Evolutionary conservation across 495 filamentous ascomycete genomes (phyloP), one percentile per base, ranked within the genome.

Genomic region (Tetracladium setigerum): DNA sequence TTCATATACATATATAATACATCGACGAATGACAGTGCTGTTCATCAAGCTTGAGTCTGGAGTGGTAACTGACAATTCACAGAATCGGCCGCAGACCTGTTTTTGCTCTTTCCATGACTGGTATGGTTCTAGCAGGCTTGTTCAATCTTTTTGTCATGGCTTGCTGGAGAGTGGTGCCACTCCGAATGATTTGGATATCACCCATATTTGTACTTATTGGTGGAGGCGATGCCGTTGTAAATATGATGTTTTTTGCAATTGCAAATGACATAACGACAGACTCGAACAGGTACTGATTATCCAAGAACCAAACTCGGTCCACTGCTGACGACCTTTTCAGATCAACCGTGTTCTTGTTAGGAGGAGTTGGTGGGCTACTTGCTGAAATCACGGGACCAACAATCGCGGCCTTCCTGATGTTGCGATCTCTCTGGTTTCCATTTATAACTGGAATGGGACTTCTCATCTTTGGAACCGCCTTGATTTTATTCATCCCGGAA

Each of bases 211-310:
- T 69, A 52, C 44, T 81, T 13, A 56, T 76, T 19, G 78, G 79
- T 4, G 79, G 79, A 32, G 77, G 77, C 0, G 62, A 67, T 3
- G 69, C 74, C 4, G 71, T 78, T 6, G 61, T 69, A 0, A 60
- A 66, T 36, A 72, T 73, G 3, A 65, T 76, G 30, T 67, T 78
- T 35, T 77, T 68, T 60, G 76, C 74, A 8, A 75, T 81, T 57
- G 68, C 78, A 57, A 67, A 72, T 2, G 79, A 83, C 61, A 66
- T 82, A 11, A 71, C 74, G 0, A 69, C 66, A 0, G 75, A 82
- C 35, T 62, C 66, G 10, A 63, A 74, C 47, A 70, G 77, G 71
- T 79, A 60, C 41, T 48, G 34, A 8, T 30, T 16, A 18, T 14
- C 31, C 19, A 38, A 13, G 1, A 17, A 11, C 30, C 17, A 58